phyloP scores from a whole-genome alignment of 768 basidiomycete species.

The Chalciporus piperatus region DNA sequence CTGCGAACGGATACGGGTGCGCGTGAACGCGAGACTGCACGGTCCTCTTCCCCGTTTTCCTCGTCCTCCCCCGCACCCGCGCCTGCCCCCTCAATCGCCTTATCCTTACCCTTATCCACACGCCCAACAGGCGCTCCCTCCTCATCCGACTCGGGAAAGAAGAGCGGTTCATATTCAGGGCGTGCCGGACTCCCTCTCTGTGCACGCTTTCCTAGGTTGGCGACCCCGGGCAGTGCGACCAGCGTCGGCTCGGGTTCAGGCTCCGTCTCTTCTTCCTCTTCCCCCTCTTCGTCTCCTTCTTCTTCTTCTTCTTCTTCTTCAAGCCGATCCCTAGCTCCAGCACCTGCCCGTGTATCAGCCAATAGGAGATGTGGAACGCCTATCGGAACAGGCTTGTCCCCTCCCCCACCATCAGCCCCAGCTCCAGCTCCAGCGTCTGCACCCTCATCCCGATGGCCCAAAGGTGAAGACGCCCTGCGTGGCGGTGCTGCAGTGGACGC shows the following conservation, averaged over 20 bases:
- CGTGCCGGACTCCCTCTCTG: constrained; percentile 6
- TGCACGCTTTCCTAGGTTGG: not conserved
- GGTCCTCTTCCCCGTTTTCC: not conserved
- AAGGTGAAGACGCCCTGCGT: not conserved
- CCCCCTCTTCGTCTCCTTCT: no score
- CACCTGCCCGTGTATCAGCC: not conserved
- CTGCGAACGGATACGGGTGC: not conserved
- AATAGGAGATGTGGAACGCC: constrained; percentile 13
- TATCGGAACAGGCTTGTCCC: constrained; percentile 3
- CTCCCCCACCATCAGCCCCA: no score
- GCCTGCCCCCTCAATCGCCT: not conserved
- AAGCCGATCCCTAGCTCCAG: no score
- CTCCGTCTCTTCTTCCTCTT: constrained; percentile 6
- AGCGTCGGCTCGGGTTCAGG: constrained; percentile 18
- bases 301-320: constrained; percentile 1
- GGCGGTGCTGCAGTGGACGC: not conserved
- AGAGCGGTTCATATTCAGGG: constrained; percentile 26
- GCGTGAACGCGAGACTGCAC: not conserved
- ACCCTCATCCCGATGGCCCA: not conserved
- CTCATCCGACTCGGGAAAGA: constrained; percentile 25
- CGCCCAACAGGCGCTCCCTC: not conserved
- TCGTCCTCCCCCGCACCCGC: no score
- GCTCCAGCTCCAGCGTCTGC: not conserved
- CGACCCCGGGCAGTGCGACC: constrained; percentile 5
- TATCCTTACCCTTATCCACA: constrained; percentile 1